phyloP scores from a whole-genome alignment of 306 rosid species.

The Mimosa bimucronata region DNA sequence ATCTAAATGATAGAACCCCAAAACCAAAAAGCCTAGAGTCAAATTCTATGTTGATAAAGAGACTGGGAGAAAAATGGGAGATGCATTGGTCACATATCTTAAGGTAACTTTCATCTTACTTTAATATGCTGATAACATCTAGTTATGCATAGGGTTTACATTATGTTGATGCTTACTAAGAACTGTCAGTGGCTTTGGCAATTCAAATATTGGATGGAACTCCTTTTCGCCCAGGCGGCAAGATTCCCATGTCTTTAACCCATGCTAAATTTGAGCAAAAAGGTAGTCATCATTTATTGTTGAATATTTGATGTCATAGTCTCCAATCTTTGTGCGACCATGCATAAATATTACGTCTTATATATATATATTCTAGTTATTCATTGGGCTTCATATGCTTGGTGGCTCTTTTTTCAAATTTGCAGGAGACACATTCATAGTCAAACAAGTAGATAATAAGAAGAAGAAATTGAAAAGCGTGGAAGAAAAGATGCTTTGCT shows the following conservation, averaged over 20 bases:
- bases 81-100: slow-evolving; percentile 84
- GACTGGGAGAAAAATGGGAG: slow-evolving; percentile 84
- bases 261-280: slow-evolving; percentile 95
- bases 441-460: slow-evolving; percentile 89
- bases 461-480: slow-evolving; percentile 84
- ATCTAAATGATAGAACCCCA: slow-evolving; percentile 67
- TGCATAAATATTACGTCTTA: slow-evolving; percentile 22
- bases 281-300: slow-evolving; percentile 55
- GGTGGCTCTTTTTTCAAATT: slow-evolving; percentile 37
- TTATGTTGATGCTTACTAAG: slow-evolving; percentile 50
- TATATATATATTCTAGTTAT: slow-evolving; percentile 40
- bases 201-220: slow-evolving; percentile 87
- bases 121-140: slow-evolving; percentile 33
- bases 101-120: slow-evolving; percentile 57
- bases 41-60: slow-evolving; percentile 85
- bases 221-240: slow-evolving; percentile 78
- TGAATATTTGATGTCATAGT: slow-evolving; percentile 20
- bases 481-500: slow-evolving; percentile 96
- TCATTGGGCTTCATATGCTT: slow-evolving; percentile 33
- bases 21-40: slow-evolving; percentile 82
- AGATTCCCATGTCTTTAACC: slow-evolving; percentile 78
- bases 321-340: slow-evolving; percentile 15
- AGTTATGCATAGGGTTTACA: slow-evolving; percentile 18
- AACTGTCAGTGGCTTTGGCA: slow-evolving; percentile 90
- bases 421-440: slow-evolving; percentile 77